phyloP scores from a whole-genome alignment of 805 yeast species.

The Hanseniaspora pseudoguilliermondii region DNA sequence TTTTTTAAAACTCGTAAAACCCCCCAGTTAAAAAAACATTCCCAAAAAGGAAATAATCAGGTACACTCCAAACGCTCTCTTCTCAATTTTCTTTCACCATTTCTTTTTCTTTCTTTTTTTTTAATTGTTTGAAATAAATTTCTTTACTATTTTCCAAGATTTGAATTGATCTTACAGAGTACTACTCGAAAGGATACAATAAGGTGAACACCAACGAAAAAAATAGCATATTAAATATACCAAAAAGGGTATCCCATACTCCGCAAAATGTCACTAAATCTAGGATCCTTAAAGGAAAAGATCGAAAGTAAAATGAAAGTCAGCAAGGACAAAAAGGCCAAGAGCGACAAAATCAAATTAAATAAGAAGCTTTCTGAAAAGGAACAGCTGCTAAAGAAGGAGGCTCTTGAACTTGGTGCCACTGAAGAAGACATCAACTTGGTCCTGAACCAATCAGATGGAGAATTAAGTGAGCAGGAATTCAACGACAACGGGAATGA shows the following conservation, averaged over 20 bases:
- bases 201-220: too few relatives aligned
- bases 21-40: too few relatives aligned
- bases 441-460: constrained; percentile 39
- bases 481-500: constrained; percentile 26
- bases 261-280: constrained; percentile 10
- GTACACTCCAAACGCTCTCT: too few relatives aligned
- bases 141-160: too few relatives aligned
- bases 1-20: background rate
- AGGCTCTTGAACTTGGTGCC: constrained; percentile 75
- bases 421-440: constrained; percentile 66
- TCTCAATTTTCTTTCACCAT: too few relatives aligned
- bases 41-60: too few relatives aligned
- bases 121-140: too few relatives aligned
- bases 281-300: constrained; percentile 50
- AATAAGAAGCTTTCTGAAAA: constrained; percentile 17
- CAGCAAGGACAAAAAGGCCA: constrained; percentile 19
- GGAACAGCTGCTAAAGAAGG: constrained; percentile 40
- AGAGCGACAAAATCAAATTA: constrained; percentile 16
- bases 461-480: constrained; percentile 32
- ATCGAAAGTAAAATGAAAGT: constrained; percentile 40
- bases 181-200: too few relatives aligned
- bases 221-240: too few relatives aligned
- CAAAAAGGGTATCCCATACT: background rate
- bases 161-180: too few relatives aligned
- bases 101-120: too few relatives aligned